These are phyloP conservation scores for Acer campestre DNA, from an alignment of 345 rosid genomes.

Conservation along the genomic window DNA sequence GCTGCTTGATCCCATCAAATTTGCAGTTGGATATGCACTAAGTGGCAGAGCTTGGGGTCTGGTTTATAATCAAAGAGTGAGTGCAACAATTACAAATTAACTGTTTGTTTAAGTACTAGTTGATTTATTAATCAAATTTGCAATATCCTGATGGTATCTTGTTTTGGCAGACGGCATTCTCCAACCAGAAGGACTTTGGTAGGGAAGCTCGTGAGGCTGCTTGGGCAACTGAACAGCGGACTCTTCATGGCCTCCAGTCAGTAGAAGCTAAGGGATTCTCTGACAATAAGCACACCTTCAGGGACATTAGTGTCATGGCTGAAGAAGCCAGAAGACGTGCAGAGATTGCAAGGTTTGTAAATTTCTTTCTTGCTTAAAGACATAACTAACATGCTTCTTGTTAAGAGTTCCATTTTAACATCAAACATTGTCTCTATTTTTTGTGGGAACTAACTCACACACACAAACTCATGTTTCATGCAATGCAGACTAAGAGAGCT, in stretches of 20 bases:
- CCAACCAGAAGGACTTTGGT: conserved; percentile 59
- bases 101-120: background rate
- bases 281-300: conserved; percentile 40
- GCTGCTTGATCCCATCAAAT: conserved; percentile 88
- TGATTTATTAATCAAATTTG: background rate
- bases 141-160: background rate
- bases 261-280: conserved; percentile 34
- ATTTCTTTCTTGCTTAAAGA: background rate
- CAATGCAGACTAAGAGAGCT: conserved; percentile 57
- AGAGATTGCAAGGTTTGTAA: conserved; percentile 59
- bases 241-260: conserved; percentile 53
- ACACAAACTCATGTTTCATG: too few relatives aligned
- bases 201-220: conserved; percentile 59
- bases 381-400: background rate
- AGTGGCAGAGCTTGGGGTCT: conserved; percentile 79
- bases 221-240: conserved; percentile 69
- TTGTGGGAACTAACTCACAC: background rate
- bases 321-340: conserved; percentile 72
- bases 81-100: conserved; percentile 6
- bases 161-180: conserved; percentile 53
- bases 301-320: conserved; percentile 53
- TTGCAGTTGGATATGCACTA: conserved; percentile 67
- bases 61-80: conserved; percentile 66
- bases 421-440: background rate
- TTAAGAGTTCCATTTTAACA: background rate